Base-by-base conservation (phyloP, 371 early-diverging fungal species). In the Polyrhizophydium stewartii region DNA sequence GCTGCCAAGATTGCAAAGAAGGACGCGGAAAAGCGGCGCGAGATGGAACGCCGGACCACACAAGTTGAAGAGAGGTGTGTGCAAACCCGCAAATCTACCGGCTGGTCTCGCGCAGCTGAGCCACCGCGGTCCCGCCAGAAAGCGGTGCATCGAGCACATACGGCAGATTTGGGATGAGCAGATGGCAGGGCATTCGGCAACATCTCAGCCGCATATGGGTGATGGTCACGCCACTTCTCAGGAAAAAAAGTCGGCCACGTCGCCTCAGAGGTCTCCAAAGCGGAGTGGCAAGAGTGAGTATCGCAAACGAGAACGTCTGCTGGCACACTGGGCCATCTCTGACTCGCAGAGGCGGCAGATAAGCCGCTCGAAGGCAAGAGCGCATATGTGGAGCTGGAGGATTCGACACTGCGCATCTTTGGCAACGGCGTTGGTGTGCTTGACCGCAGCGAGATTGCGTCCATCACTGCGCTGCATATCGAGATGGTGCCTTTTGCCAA, bases 11-110 rank as follows among this genome's bases (percentile, higher is more conserved):
- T 73, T 43, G 69, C 70, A 0, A 72, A 66, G 31, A 38, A 66
- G 31, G 74, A 76, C 35, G 59, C 62, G 9, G 77, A 72, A 41
- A 28, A 68, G 30, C 47, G 69, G 50, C 66, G 55, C 43, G 77
- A 76, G 55, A 56, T n/a, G 25, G 74, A 73, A 41, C 50, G 71
- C 27, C 59, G 57, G 7, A 24, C 47, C 6, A 35, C 47, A 3
- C 58, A 58, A 45, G 43, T 50, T 25, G 74, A 76, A 59, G 74
- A 73, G 53, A 58, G 64, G 68, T 69, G 66, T 19, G 27, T 2
- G 22, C 10, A 32, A 1, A 6, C 19, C 35, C 43, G 19, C 50
- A 21, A 49, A 49, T 49, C 24, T 21, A 7, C 24, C 6, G 7
- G 30, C 19, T 49, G 50, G 9, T 49, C 30, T 49, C 9, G 21